Percentiles rank a stretch among this genome's conserved stretches.
These are phyloP conservation scores for Panaeolus cyanescens DNA, from an alignment of 768 basidiomycete species.

Conservation along the genomic window DNA sequence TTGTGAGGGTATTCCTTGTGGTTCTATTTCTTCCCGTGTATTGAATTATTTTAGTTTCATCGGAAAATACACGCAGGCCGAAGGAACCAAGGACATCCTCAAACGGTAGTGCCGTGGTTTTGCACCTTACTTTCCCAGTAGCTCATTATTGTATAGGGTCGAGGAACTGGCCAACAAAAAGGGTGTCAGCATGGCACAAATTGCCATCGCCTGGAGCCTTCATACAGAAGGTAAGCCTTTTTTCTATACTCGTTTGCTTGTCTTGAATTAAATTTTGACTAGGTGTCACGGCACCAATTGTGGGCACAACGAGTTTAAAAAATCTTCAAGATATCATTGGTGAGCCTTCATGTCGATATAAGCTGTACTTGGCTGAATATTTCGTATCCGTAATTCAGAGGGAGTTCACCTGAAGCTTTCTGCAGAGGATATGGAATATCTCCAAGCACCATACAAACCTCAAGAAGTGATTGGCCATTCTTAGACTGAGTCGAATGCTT, in stretches of 20 bases:
- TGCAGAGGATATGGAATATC: conserved; percentile 45
- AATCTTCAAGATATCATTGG: conserved; percentile 55
- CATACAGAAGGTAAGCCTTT: conserved; percentile 9
- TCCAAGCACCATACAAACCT: conserved; percentile 54
- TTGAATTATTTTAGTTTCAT: background rate
- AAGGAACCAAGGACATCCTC: conserved; percentile 1
- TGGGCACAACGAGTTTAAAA: conserved; percentile 50
- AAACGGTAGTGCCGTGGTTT: background rate
- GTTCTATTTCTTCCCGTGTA: background rate
- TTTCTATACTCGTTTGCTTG: background rate
- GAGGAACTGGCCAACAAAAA: conserved; percentile 16
- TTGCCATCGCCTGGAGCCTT: conserved; percentile 15
- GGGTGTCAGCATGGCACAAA: conserved; percentile 18
- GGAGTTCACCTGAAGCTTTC: conserved; percentile 37
- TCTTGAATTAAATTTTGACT: background rate
- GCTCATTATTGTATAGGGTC: background rate
- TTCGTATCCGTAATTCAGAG: conserved; percentile 26
- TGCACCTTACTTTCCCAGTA: background rate
- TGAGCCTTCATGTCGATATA: conserved; percentile 16
- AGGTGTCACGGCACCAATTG: conserved; percentile 57
- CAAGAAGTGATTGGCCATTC: conserved; percentile 45
- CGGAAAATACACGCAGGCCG: conserved; percentile 1
- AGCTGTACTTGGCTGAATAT: background rate
- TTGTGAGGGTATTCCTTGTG: conserved; percentile 20
- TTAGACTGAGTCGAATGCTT: conserved; percentile 13